Percentiles rank a stretch among this genome's conserved stretches.
Evolutionary conservation across 331 rosid genomes (phyloP).

Genomic region (Phaseolus coccineus): DNA sequence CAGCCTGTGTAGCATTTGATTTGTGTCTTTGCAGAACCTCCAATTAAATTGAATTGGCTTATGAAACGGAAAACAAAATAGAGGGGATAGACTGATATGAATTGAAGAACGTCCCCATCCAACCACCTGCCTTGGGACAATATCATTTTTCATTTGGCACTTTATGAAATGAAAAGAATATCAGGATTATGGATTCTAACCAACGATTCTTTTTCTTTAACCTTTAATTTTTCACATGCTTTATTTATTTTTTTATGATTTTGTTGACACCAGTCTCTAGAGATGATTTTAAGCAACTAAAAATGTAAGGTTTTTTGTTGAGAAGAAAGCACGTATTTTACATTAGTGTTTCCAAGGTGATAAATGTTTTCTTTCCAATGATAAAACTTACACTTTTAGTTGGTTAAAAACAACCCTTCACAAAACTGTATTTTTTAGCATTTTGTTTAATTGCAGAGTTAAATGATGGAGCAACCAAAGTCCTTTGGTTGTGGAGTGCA

Average conservation of each 20-base stretch:
- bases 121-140: background rate
- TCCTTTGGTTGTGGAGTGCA: constrained; percentile 21
- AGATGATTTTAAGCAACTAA: background rate
- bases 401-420: too few species aligned
- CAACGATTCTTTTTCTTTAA: too few species aligned
- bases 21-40: background rate
- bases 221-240: too few species aligned
- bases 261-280: background rate
- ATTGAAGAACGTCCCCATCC: constrained; percentile 5
- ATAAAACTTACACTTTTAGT: too few species aligned
- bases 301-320: too few species aligned
- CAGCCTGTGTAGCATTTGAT: background rate
- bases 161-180: background rate
- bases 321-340: too few species aligned
- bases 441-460: background rate
- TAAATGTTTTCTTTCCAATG: too few species aligned
- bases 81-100: background rate
- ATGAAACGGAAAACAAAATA: constrained; percentile 14
- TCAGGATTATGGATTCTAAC: background rate
- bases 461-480: background rate
- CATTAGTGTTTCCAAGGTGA: too few species aligned
- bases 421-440: background rate
- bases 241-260: too few species aligned
- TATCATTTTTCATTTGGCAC: constrained; percentile 4
- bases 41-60: constrained; percentile 1